These are phyloP conservation scores for Termitomyces titanicus DNA, from an alignment of 768 basidiomycete species.

Conservation along the genomic window DNA sequence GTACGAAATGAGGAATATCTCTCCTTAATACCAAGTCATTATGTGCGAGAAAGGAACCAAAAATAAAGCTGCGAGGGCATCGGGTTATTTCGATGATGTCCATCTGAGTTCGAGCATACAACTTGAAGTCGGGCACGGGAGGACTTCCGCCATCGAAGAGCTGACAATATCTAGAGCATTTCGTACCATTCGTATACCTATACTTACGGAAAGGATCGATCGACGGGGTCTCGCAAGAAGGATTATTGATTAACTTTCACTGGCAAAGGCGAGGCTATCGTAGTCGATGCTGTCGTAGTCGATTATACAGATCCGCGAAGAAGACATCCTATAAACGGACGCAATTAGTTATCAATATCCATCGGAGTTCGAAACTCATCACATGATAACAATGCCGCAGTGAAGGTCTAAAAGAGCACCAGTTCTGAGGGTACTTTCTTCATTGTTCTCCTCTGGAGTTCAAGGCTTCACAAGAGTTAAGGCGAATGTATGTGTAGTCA, in stretches of 20 bases:
- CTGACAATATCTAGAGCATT: not conserved
- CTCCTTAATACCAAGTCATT: too few relatives aligned
- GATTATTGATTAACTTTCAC: not conserved
- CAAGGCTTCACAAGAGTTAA: too few relatives aligned
- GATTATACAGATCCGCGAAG: too few relatives aligned
- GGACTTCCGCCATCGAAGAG: not conserved
- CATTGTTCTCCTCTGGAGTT: too few relatives aligned
- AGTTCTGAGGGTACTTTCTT: too few relatives aligned
- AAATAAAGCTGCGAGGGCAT: conserved; percentile 5
- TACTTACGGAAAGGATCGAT: not conserved
- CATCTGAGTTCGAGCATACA: conserved; percentile 5
- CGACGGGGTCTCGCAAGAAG: not conserved
- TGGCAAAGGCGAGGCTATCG: not conserved
- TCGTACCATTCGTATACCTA: not conserved
- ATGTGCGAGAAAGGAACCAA: not conserved
- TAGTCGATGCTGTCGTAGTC: too few relatives aligned
- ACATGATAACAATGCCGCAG: too few relatives aligned
- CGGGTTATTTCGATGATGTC: conserved; percentile 5
- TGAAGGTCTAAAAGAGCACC: too few relatives aligned
- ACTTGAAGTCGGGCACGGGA: not conserved
- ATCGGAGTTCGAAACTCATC: not conserved
- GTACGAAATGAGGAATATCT: not conserved
- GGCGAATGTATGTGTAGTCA: too few relatives aligned
- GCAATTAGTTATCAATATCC: not conserved
- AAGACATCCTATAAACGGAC: too few relatives aligned